Percentiles rank a stretch among this genome's conserved stretches.
These are phyloP conservation scores for Pseudocercospora fijiensis DNA, from an alignment of 2,329 filamentous ascomycete genomes.

Conservation along the genomic window DNA sequence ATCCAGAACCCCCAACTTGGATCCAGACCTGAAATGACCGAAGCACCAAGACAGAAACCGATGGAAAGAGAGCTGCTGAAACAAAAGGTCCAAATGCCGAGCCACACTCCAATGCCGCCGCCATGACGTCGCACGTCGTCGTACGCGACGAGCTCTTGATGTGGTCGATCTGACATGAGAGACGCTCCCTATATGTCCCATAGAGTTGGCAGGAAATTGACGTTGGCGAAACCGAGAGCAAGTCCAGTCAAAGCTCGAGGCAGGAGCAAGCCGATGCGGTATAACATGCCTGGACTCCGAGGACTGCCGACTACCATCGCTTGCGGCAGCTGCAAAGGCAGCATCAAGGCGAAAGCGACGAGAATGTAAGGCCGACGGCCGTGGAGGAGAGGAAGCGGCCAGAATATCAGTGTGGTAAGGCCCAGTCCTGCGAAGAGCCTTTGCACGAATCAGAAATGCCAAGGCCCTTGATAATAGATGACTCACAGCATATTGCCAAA, in stretches of 20 bases:
- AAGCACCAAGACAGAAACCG: slow-evolving; percentile 70
- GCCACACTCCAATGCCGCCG: slow-evolving; percentile 76
- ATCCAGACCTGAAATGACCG: slow-evolving; percentile 62
- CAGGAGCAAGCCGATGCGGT: slow-evolving; percentile 61
- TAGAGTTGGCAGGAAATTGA: slow-evolving; percentile 71
- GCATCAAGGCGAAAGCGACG: slow-evolving; percentile 63
- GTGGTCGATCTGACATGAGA: slow-evolving; percentile 68
- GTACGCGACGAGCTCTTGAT: slow-evolving; percentile 67
- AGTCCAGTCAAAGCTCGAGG: slow-evolving; percentile 66
- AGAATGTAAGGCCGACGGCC: slow-evolving; percentile 77
- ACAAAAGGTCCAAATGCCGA: slow-evolving; percentile 76
- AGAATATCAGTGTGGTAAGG: slow-evolving; percentile 67
- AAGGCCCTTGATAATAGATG: not conserved
- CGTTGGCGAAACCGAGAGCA: slow-evolving; percentile 70
- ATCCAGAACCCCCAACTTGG: slow-evolving; percentile 77
- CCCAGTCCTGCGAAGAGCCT: slow-evolving; percentile 68
- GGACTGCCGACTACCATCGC: slow-evolving; percentile 62
- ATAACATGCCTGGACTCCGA: slow-evolving; percentile 57
- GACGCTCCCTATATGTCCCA: slow-evolving; percentile 76
- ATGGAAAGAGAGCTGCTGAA: slow-evolving; percentile 69
- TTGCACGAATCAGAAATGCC: not conserved
- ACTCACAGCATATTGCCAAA: slow-evolving; percentile 67
- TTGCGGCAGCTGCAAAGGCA: slow-evolving; percentile 74
- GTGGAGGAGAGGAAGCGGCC: slow-evolving; percentile 73
- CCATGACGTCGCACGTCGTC: slow-evolving; percentile 72